phyloP scores from a whole-genome alignment of 164 flowering plant species.

The Piper longum region DNA sequence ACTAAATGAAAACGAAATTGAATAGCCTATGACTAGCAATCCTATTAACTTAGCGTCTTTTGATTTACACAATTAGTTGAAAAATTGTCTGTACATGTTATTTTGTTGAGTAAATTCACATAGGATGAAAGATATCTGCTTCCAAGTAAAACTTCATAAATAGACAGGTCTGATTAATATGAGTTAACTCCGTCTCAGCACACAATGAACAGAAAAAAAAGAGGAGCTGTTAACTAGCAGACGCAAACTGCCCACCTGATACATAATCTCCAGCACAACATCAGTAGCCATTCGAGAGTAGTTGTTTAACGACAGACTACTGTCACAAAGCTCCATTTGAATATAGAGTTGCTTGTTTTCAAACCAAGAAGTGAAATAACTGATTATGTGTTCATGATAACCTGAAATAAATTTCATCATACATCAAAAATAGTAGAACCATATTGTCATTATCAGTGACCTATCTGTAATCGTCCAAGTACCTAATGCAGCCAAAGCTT shows the following conservation, averaged over 20 bases:
- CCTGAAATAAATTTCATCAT: conserved; percentile 23
- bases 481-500: conserved; percentile 93
- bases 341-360: conserved; percentile 88
- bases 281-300: conserved; percentile 30
- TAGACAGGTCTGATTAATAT: no score
- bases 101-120: no score
- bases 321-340: conserved; percentile 91
- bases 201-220: neutral
- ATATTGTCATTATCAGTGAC: neutral
- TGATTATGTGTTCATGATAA: conserved; percentile 66
- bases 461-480: conserved; percentile 1
- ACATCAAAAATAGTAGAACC: neutral
- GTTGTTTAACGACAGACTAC: conserved; percentile 39
- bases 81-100: no score
- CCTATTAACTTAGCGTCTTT: no score
- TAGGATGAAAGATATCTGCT: no score
- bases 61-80: no score
- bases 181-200: no score
- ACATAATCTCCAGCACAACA: conserved; percentile 41
- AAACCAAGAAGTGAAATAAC: conserved; percentile 86
- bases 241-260: conserved; percentile 36
- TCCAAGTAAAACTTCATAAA: no score
- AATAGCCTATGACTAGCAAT: no score
- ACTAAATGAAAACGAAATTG: no score
- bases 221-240: neutral